phyloP scores from a whole-genome alignment of 2,329 filamentous ascomycete species.

The Clarireedia sp. region DNA sequence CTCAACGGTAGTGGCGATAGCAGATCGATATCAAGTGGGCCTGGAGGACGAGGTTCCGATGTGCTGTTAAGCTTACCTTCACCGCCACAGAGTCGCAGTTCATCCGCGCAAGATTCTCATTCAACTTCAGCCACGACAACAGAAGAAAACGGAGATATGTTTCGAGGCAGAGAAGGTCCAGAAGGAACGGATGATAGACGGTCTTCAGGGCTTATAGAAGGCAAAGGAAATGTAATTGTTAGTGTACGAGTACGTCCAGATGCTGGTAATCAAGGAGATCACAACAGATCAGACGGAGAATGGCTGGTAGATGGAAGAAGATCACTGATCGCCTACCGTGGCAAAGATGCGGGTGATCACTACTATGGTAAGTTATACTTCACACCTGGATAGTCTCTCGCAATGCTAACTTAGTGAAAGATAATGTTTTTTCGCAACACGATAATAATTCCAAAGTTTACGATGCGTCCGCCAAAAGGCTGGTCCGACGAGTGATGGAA shows the following conservation, averaged over 20 bases:
- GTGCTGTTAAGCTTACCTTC: slow-evolving; percentile 71
- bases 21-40: slow-evolving; percentile 58
- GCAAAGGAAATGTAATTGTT: slow-evolving; percentile 90
- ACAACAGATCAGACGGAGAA: slow-evolving; percentile 60
- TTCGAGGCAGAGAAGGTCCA: slow-evolving; percentile 26
- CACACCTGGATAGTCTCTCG: background rate
- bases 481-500: slow-evolving; percentile 96
- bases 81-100: slow-evolving; percentile 80
- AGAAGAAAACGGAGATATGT: slow-evolving; percentile 63
- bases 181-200: slow-evolving; percentile 29
- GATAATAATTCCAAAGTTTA: slow-evolving; percentile 95
- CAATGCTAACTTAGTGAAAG: slow-evolving; percentile 39
- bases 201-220: slow-evolving; percentile 50
- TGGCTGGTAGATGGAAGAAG: slow-evolving; percentile 87
- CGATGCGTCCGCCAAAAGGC: slow-evolving; percentile 83
- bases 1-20: slow-evolving; percentile 73
- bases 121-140: slow-evolving; percentile 84
- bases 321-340: slow-evolving; percentile 73
- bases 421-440: slow-evolving; percentile 92
- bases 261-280: slow-evolving; percentile 52
- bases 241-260: slow-evolving; percentile 92
- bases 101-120: slow-evolving; percentile 86
- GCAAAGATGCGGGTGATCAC: slow-evolving; percentile 88
- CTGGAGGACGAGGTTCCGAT: slow-evolving; percentile 60
- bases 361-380: slow-evolving; percentile 61